Evolutionary conservation across 331 rosid species (phyloP).

Genomic region (Cydonia oblonga): DNA sequence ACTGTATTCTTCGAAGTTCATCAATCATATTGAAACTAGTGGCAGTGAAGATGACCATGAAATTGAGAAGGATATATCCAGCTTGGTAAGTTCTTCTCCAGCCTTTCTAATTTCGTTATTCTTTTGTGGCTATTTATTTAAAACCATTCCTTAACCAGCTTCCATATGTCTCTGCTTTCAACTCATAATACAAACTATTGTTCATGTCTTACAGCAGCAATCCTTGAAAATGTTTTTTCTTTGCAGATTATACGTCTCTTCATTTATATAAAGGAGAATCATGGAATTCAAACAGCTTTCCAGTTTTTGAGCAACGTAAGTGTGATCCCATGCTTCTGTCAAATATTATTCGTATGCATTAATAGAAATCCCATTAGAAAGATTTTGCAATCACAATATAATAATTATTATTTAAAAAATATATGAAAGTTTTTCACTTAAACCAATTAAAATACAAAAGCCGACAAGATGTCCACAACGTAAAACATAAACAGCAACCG

Average conservation of each 20-base stretch:
- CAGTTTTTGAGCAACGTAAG: slow-evolving; percentile 88
- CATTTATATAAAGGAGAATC: slow-evolving; percentile 72
- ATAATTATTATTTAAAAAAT: no score
- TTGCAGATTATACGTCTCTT: slow-evolving; percentile 80
- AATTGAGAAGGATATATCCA: slow-evolving; percentile 60
- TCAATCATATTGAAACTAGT: slow-evolving; percentile 37
- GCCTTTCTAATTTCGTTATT: not conserved
- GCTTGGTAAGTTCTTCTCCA: slow-evolving; percentile 38
- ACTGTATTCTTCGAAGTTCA: slow-evolving; percentile 68
- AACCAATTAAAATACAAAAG: no score
- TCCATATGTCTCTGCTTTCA: not conserved
- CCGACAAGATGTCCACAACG: no score
- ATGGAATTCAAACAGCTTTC: slow-evolving; percentile 66
- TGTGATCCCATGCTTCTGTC: slow-evolving; percentile 1
- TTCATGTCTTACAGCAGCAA: not conserved
- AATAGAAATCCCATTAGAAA: not conserved
- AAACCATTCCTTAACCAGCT: not conserved
- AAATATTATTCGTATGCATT: not conserved
- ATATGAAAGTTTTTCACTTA: no score
- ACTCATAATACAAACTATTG: not conserved
- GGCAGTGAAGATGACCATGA: slow-evolving; percentile 15
- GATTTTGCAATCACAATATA: not conserved
- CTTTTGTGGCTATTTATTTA: not conserved
- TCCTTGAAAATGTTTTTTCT: not conserved
- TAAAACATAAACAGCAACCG: no score